Conservation (phyloP, 2,329 filamentous ascomycete genomes). For the Aspergillus candidus region DNA sequence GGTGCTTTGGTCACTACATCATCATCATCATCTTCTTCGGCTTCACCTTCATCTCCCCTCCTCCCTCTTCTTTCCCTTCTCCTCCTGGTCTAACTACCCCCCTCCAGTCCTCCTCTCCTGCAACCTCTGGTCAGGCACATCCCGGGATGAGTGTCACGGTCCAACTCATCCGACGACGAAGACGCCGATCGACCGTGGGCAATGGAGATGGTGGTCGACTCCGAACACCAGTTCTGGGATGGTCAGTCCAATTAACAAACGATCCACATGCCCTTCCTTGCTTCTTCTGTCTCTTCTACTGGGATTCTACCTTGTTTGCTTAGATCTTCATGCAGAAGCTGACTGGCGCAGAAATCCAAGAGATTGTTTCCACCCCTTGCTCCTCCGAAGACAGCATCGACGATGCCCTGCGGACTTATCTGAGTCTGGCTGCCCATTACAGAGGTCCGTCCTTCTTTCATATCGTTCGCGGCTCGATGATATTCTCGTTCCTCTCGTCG, state of each 20-base stretch:
- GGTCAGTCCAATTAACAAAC: constrained; percentile 48
- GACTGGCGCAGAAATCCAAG: constrained; percentile 54
- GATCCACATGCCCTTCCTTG: constrained; percentile 14
- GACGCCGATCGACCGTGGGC: constrained; percentile 36
- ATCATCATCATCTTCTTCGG: not conserved
- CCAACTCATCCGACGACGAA: constrained; percentile 25
- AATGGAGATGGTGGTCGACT: constrained; percentile 64
- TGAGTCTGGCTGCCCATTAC: constrained; percentile 69
- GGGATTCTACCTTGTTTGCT: not conserved
- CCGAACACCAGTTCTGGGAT: constrained; percentile 84
- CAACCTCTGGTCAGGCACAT: constrained; percentile 12
- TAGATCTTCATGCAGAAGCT: not conserved
- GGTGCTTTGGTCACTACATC: constrained; percentile 3
- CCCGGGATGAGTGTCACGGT: constrained; percentile 33
- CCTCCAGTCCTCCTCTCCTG: not conserved
- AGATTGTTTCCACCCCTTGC: constrained; percentile 56
- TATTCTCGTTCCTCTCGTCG: not conserved
- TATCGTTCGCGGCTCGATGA: not conserved
- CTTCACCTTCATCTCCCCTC: not conserved
- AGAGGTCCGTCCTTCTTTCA: constrained; percentile 45
- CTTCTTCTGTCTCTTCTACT: constrained; percentile 1
- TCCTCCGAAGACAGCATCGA: constrained; percentile 66
- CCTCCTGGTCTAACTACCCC: not conserved
- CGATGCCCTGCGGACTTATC: constrained; percentile 75
- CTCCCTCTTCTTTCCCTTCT: not conserved